A percentile compares a stretch with the other conserved stretches of the same genome.
Evolutionary conservation across 257 asterid genomes (phyloP).

Genomic region (Fraxinus anomala): DNA sequence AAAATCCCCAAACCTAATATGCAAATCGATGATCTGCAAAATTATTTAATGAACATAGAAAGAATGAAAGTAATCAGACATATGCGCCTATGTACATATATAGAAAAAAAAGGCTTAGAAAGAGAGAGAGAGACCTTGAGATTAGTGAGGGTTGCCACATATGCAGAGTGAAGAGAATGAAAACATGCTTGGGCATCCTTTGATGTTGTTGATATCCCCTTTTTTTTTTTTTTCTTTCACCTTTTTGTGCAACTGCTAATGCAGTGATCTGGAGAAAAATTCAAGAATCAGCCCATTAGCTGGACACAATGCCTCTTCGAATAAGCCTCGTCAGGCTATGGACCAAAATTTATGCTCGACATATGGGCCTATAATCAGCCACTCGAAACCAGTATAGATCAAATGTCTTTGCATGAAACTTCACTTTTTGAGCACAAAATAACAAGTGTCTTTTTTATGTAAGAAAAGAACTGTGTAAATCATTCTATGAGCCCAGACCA

Average conservation of each 20-base stretch:
- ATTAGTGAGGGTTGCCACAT: conserved; percentile 60
- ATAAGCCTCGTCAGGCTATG: not conserved
- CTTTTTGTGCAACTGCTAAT: not conserved
- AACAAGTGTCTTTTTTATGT: too few species aligned
- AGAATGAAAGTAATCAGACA: not conserved
- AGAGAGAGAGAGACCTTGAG: conserved; percentile 60
- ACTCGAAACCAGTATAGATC: too few species aligned
- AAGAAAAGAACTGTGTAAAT: too few species aligned
- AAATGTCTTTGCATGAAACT: too few species aligned
- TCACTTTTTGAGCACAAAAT: too few species aligned
- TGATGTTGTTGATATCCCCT: conserved; percentile 62
- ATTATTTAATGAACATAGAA: not conserved
- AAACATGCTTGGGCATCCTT: conserved; percentile 65
- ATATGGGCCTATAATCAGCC: not conserved
- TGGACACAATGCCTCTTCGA: not conserved
- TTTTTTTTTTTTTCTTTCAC: conserved; percentile 26
- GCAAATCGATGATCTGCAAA: conserved; percentile 76
- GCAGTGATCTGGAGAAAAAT: not conserved
- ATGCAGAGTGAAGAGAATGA: conserved; percentile 73
- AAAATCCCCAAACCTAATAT: conserved; percentile 48
- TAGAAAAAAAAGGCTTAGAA: not conserved
- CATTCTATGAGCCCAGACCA: too few species aligned
- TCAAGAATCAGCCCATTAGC: not conserved
- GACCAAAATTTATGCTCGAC: not conserved
- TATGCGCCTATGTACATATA: not conserved